Base-by-base conservation (phyloP, 2,329 filamentous ascomycete genomes). In the Alternaria gansuensis region DNA sequence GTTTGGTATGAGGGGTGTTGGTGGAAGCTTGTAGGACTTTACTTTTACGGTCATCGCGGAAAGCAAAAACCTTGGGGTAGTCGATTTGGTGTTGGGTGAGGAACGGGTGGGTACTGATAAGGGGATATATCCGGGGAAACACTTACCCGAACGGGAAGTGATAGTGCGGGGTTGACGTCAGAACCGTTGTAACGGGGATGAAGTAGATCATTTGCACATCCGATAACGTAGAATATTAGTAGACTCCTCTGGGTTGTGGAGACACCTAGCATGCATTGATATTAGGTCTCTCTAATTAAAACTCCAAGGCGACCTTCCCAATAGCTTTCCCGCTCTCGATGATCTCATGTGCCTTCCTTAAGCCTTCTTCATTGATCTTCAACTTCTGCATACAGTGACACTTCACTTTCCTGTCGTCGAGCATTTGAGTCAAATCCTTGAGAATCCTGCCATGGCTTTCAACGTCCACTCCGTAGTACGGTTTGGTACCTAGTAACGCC, bases 1-100 rank as follows among this genome's bases (percentile, higher is more conserved):
- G 60, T 75, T 52, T 78, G 83, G 49, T 80, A 86, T 72, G 1
- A 72, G 66, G 0, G 62, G 56, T 1, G 72, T 74, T 2, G 73
- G 67, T 0, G 65, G 53, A 3, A 75, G 51, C 13, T 45, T 54
- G 62, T 74, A 74, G 37, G 66, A 65, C 45, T 64, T 60, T 36
- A 67, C 62, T 57, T 63, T 57, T 39, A 64, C 39, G 43, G 62
- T 50, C 44, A 57, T 65, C 28, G 24, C 49, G 36, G 21, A 17
- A 8, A 13, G 36, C 26, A 17, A 33, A 21, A 11, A 13, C 5
- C 1, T 13, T 14, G 17, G 13, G 21, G 8, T n/a, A 39, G 9
- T 45, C 29, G 40, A 17, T 45, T 29, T 26, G 2, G 17, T 36
- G 3, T 40, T 10, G 11, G 11, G 10, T 21, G 44, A 6, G 7